Base-by-base conservation (phyloP, 495 filamentous ascomycete genomes). In the Venustampulla echinocandica region DNA sequence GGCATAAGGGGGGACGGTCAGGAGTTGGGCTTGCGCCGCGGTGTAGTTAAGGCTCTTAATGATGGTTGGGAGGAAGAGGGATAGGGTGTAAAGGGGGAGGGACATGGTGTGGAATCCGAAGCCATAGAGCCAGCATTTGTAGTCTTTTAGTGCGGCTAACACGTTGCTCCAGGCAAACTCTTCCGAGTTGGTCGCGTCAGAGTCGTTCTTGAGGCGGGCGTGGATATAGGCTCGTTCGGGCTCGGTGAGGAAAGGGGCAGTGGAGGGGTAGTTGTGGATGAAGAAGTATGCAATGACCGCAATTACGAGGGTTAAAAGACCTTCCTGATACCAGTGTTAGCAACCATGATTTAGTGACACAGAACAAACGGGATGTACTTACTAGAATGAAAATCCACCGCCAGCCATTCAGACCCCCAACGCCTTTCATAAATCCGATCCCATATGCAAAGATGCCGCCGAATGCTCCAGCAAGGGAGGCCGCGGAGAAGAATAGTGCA, bases 371-470 rank as follows among this genome's bases (percentile, higher is more conserved):
- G 33, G 44, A 24, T 11, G 15, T 10, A 60, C 69, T 44, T 60
- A 80, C 81, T 19, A 90, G 65, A 20, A 89, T 86, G 49, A 90
- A 90, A 41, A 90, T 89, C 81, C 86, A 90, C 9, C 78, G 69
- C 86, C 86, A 92, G 13, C 85, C 86, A 38, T 71, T 70, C n/a
- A 69, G 65, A 32, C 73, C 77, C 4, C 80, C 80, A 3, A 82
- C 68, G 0, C 80, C 80, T 35, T 64, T 60, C 80, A 87, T 83
- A 34, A 81, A 60, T 7, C 65, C 65, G 30, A 73, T 74, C n/a
- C 69, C 74, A 61, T 64, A 87, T 11, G 85, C 85, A 13, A 90
- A 62, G 27, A 88, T 73, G 1, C 85, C 85, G 44, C 85, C 85
- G 60, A 90, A 90, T 0, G 85, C 85, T 30, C 85, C 85, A 1